Evolutionary conservation across 306 rosid genomes (phyloP).

Genomic region (Echinosophora koreensis): DNA sequence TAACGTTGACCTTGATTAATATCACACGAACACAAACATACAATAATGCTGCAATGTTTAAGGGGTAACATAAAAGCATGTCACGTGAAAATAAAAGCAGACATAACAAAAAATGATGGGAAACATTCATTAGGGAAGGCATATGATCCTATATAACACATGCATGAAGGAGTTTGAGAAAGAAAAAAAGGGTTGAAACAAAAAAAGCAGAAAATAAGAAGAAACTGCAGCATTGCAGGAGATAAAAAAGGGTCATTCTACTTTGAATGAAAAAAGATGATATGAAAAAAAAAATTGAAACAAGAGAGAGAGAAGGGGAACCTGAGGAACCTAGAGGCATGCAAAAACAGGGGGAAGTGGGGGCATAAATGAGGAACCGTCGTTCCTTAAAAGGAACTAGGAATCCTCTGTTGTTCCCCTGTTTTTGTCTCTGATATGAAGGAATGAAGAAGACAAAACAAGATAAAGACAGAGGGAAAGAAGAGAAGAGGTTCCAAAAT

Average conservation of each 20-base stretch:
- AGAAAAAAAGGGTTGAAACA: neutral
- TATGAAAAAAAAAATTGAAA: no score
- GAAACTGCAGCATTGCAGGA: neutral
- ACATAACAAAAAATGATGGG: neutral
- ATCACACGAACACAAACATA: conserved; percentile 30
- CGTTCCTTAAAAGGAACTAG: conserved; percentile 66
- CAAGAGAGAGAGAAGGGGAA: neutral
- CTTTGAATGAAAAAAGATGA: neutral
- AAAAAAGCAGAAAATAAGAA: neutral
- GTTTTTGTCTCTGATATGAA: neutral
- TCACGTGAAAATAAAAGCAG: conserved; percentile 34
- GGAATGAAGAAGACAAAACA: neutral
- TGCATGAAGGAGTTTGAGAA: conserved; percentile 19
- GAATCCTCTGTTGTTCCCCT: conserved; percentile 62
- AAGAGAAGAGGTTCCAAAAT: conserved; percentile 2
- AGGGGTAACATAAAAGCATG: conserved; percentile 21
- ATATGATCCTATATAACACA: conserved; percentile 27
- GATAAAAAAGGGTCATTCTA: neutral
- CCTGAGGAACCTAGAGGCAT: conserved; percentile 37
- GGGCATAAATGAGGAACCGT: conserved; percentile 60
- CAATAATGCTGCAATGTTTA: conserved; percentile 38
- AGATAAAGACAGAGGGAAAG: neutral
- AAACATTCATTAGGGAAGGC: neutral
- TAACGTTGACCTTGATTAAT: conserved; percentile 12
- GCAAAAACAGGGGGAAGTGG: neutral